Evolutionary conservation across 2,329 filamentous ascomycete genomes (phyloP), one percentile per base, ranked within the genome.

Genomic region (Byssothecium circinans): DNA sequence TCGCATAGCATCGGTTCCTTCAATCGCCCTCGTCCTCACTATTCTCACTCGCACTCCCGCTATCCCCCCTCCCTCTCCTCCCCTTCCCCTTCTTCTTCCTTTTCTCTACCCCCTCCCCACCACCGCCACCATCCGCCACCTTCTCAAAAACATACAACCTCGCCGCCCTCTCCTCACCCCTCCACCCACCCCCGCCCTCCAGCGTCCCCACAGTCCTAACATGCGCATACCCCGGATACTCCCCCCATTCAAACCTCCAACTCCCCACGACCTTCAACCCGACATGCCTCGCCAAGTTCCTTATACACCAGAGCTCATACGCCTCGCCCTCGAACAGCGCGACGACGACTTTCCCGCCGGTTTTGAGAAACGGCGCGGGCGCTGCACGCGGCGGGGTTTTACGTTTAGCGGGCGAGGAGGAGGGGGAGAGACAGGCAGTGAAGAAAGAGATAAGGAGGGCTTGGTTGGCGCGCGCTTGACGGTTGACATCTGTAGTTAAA

Each of bases 271-370:
- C 86, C 61, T 82, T 80, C 41, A 92, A 74, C 4, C 87, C 88
- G 4, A 79, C 78, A 68, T 96, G 89, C 6, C 92, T 81, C 2
- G 83, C 94, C 22, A 99, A 77, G 74, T 96, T 92, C 29, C 86
- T 82, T 20, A 97, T 81, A 74, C 97, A 96, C 94, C 94, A 99
- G 1, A 96, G 80, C 2, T 90, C 92, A 69, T 99, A 99, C 0
- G 94, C 94, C 70, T 95, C 87, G 49, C 88, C 88, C 70, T 96
- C 92, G 69, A 99, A 99, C 8, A 97, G 75, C 0, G 91, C 95
- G 18, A 97, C 84, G 43, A 96, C 73, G 44, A 96, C 84, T 5
- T 63, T 71, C 29, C 84, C 85, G 5, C 78, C 76, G 0, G 74
- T 57, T 1, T 73, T 75, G 0, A 80, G 73, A 1, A 88, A 77